These are phyloP conservation scores for Styphnolobium japonicum DNA, from an alignment of 306 rosid genomes.

Conservation along the genomic window DNA sequence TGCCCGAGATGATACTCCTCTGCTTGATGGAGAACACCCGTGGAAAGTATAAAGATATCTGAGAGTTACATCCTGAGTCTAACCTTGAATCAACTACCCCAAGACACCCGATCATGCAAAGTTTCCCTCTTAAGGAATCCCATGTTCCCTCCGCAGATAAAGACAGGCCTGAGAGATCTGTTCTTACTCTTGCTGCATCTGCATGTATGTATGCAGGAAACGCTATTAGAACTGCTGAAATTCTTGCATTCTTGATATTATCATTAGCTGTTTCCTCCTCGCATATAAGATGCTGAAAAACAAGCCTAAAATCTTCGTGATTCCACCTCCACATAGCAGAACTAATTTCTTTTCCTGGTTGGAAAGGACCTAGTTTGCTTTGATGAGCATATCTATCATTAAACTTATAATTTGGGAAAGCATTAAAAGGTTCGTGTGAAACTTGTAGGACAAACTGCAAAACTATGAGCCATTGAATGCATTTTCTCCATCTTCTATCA, in stretches of 20 bases:
- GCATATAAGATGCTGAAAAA: slow-evolving; percentile 7
- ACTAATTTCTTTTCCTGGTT: neutral
- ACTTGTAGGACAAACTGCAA: neutral
- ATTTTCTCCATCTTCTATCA: neutral
- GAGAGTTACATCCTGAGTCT: neutral
- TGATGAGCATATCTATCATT: neutral
- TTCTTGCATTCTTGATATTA: neutral
- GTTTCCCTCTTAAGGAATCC: slow-evolving; percentile 18
- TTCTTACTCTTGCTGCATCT: neutral
- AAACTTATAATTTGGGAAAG: neutral
- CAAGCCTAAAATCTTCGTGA: neutral
- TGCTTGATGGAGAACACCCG: neutral
- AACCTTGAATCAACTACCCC: neutral
- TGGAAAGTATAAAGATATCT: neutral
- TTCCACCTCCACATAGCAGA: neutral
- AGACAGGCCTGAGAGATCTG: slow-evolving; percentile 3
- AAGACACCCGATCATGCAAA: slow-evolving; percentile 16
- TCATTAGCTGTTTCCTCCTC: neutral
- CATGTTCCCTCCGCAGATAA: slow-evolving; percentile 15
- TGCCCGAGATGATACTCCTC: slow-evolving; percentile 11
- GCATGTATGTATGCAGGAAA: neutral
- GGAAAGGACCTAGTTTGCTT: neutral
- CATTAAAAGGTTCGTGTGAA: neutral
- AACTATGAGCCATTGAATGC: slow-evolving; percentile 7
- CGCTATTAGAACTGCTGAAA: slow-evolving; percentile 6